Evolutionary conservation across 179 eudicot species (phyloP), one percentile per base, ranked within the genome.

Genomic region (Spergularia azorica): DNA sequence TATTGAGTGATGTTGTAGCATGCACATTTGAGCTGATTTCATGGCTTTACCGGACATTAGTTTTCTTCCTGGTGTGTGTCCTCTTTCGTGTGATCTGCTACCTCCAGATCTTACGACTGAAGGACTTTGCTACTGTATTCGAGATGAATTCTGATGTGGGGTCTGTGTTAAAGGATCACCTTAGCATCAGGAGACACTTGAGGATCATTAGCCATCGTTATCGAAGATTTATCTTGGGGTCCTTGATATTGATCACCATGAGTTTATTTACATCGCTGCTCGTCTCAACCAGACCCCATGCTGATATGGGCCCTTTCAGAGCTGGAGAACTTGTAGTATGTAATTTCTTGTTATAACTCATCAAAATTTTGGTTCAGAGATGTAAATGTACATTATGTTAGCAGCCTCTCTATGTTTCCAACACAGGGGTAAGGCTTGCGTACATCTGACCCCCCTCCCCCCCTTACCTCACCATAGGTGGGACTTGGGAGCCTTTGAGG

Each of bases 51-150:
- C 85, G 99, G 50, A 93, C 93, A 14, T 80, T 89, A 54, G 96
- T 96, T 36, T 96, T 96, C 46, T 96, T 96, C 85, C 82, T 96
- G 8, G 93, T 96, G 50, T 96, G 99, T 21, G 83, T 96, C 62
- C 96, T 96, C 63, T 96, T 96, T 79, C 99, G 99, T 46, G 81
- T 96, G 67, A 88, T 90, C 80, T 96, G 99, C 77, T 92, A 86
- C 86, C 96, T 96, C 7, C 99, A 96, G 78, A 94, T 96, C 71
- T 88, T 96, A 54, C 91, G 99, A 7, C 78, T 96, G 10, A 91
- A 90, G 73, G 99, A 96, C 83, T 96, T 93, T 56, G 97, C 96
- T 63, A 82, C 78, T 43, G 90, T 91, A 14, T 96, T 96, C 83
- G 90, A 91, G 62, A 80, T 56, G 9, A 90, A 94, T 43, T 91